Percentiles rank a stretch among this genome's conserved stretches.
phyloP scores from a whole-genome alignment of 2,329 filamentous ascomycete species.

The Cladophialophora chaetospira region DNA sequence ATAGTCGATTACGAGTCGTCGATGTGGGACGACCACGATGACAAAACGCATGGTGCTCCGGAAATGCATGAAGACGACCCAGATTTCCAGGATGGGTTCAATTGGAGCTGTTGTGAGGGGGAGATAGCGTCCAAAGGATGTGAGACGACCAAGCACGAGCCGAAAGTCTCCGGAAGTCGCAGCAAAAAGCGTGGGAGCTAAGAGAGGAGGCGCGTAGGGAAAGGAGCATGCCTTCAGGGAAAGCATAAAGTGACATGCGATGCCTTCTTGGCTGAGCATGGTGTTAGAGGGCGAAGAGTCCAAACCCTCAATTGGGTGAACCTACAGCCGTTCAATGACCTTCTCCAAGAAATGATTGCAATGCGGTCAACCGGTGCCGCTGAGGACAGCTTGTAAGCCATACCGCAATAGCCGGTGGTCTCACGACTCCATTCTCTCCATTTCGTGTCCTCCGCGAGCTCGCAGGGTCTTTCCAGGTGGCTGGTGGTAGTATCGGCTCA shows the following conservation, averaged over 20 bases:
- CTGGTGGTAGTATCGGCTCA: no score
- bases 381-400: background rate
- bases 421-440: no score
- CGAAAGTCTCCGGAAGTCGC: background rate
- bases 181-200: background rate
- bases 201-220: no score
- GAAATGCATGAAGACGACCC: background rate
- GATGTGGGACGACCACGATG: background rate
- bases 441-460: no score
- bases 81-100: background rate
- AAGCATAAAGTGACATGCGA: background rate
- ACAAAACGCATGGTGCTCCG: background rate
- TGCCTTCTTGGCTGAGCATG: no score
- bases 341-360: background rate
- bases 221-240: no score
- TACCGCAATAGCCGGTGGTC: no score
- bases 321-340: background rate
- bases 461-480: no score
- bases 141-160: background rate
- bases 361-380: background rate
- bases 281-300: no score
- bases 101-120: background rate
- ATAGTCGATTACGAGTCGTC: background rate
- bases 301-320: no score
- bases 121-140: background rate